These are phyloP conservation scores for Fistulina hepatica DNA, from an alignment of 1,284 basidiomycete species.

Conservation along the genomic window DNA sequence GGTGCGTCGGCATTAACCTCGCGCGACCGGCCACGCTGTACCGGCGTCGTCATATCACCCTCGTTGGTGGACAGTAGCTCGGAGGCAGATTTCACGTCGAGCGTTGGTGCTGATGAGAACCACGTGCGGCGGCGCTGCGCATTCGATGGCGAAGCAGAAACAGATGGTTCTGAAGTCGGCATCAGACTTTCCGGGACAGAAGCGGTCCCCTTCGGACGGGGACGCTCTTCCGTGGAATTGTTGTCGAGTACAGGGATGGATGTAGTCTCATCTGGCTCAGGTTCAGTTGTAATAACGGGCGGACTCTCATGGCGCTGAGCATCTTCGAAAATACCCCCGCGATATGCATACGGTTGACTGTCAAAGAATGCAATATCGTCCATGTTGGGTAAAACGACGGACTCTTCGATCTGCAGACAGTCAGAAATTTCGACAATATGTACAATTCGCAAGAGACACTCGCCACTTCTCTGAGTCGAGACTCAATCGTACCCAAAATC, in stretches of 20 bases:
- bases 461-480: conserved; percentile 81
- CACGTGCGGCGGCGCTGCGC: conserved; percentile 10
- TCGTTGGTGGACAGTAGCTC: not conserved
- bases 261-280: not conserved
- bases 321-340: conserved; percentile 88
- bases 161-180: conserved; percentile 1
- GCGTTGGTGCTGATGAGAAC: conserved; percentile 3
- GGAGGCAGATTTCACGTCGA: no score
- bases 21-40: not conserved
- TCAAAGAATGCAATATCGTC: conserved; percentile 97
- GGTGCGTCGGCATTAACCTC: not conserved
- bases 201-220: not conserved
- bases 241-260: not conserved
- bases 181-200: not conserved
- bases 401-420: conserved; percentile 69
- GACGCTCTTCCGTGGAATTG: not conserved
- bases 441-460: conserved; percentile 27
- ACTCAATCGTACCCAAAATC: conserved; percentile 85
- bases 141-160: conserved; percentile 3
- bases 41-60: not conserved
- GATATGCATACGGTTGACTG: conserved; percentile 49
- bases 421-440: conserved; percentile 3
- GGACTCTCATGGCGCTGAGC: conserved; percentile 44
- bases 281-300: no score
- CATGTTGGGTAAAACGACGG: conserved; percentile 93